Conservation (phyloP, 2,329 filamentous ascomycete species). For the Dothideomycetes sp. region DNA sequence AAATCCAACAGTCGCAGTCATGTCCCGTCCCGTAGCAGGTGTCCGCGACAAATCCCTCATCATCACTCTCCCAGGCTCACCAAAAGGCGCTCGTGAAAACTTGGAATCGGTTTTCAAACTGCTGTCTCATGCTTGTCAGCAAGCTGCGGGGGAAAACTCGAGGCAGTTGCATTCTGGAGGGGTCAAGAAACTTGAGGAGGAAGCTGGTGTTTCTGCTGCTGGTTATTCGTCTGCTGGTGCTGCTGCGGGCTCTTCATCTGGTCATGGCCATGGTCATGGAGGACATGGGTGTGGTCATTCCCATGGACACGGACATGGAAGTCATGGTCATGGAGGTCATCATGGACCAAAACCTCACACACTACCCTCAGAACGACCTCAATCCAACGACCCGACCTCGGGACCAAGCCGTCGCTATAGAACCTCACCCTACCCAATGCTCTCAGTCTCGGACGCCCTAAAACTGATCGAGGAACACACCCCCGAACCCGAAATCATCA, state of each 20-base stretch:
- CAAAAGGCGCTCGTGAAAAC: conserved; percentile 92
- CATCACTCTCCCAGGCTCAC: conserved; percentile 84
- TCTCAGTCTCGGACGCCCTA: conserved; percentile 75
- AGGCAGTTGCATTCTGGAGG: conserved; percentile 71
- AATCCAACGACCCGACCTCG: conserved; percentile 50
- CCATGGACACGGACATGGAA: conserved; percentile 31
- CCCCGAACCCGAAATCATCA: conserved; percentile 51
- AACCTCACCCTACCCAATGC: conserved; percentile 85
- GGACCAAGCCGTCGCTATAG: conserved; percentile 63
- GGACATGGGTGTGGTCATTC: conserved; percentile 30
- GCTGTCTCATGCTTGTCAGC: conserved; percentile 89
- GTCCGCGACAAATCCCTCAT: conserved; percentile 74
- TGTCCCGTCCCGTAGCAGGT: conserved; percentile 89
- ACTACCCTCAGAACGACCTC: conserved; percentile 46
- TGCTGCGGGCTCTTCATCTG: conserved; percentile 24
- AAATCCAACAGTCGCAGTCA: conserved; percentile 84
- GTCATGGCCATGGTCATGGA: conserved; percentile 23
- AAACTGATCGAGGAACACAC: conserved; percentile 63
- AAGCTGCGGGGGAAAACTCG: conserved; percentile 77
- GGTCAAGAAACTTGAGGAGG: conserved; percentile 70
- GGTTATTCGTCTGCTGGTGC: conserved; percentile 17
- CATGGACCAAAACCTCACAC: conserved; percentile 59
- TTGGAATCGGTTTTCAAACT: conserved; percentile 78
- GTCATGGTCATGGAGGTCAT: conserved; percentile 51
- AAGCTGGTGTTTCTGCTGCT: conserved; percentile 54